A percentile compares a stretch with the other conserved stretches of the same genome.
These are phyloP conservation scores for Neurospora sp. DNA, from an alignment of 495 filamentous ascomycete species.

Conservation along the genomic window DNA sequence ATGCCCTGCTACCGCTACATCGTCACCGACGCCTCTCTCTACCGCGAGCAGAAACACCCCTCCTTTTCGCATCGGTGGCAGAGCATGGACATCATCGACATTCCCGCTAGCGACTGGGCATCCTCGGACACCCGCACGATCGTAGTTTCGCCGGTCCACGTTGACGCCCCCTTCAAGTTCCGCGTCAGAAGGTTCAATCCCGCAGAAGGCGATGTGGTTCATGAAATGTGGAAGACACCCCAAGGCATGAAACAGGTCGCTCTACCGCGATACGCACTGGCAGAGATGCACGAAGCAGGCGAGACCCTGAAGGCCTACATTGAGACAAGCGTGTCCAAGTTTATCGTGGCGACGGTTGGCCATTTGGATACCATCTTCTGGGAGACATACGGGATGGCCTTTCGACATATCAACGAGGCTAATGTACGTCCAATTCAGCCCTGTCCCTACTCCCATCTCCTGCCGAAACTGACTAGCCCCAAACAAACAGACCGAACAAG, in stretches of 20 bases:
- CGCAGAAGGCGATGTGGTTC: slow-evolving; percentile 13
- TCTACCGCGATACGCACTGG: slow-evolving; percentile 13
- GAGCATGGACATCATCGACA: slow-evolving; percentile 19
- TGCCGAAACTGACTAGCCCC: neutral
- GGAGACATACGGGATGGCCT: slow-evolving; percentile 15
- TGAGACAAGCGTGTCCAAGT: slow-evolving; percentile 10
- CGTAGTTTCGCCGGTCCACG: slow-evolving; percentile 8
- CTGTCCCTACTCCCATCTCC: neutral
- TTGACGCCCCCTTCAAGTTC: slow-evolving; percentile 12
- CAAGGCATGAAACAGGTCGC: slow-evolving; percentile 4
- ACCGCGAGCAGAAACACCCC: slow-evolving; percentile 15
- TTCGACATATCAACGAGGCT: slow-evolving; percentile 10
- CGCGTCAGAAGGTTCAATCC: slow-evolving; percentile 14
- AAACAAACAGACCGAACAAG: slow-evolving; percentile 9
- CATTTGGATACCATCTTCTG: slow-evolving; percentile 12
- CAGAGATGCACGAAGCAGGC: slow-evolving; percentile 14
- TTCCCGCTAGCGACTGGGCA: slow-evolving; percentile 12
- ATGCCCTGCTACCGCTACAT: slow-evolving; percentile 21
- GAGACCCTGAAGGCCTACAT: slow-evolving; percentile 14
- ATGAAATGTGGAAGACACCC: slow-evolving; percentile 15
- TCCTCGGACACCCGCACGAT: slow-evolving; percentile 9
- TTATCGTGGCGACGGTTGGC: slow-evolving; percentile 7
- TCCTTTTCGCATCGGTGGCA: slow-evolving; percentile 16
- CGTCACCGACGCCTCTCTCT: slow-evolving; percentile 18
- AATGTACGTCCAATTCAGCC: neutral